Evolutionary conservation across 495 filamentous ascomycete genomes (phyloP), one percentile per base, ranked within the genome.

Genomic region (Penicillium pancosmium): DNA sequence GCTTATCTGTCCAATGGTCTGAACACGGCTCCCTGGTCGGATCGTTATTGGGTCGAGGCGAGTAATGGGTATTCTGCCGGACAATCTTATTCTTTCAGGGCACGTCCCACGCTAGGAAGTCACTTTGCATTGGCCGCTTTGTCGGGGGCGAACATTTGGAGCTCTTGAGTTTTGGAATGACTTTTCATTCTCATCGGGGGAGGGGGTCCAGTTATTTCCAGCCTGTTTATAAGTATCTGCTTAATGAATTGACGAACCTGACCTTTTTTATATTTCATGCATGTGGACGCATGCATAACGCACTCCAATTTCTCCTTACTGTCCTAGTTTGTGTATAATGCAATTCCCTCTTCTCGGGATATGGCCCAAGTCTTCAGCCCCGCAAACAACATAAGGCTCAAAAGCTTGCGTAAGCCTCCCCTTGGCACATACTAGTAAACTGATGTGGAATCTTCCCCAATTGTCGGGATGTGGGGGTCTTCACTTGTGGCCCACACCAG

Each of bases 1-100:
- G 62, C 66, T 2, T 79, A 72, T 54, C 59, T 81, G 12, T 64
- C 71, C 6, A 78, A 78, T 47, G 73, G 70, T 0, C 58, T 68
- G 43, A 79, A 80, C 52, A 59, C 51, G 2, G 73, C 68, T 6
- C 78, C 78, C 0, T 81, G 80, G 52, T 70, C 64, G 6, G 74
- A 76, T 54, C 54, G 68, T 4, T 76, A 71, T 46, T 72, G 65
- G 62, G 73, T 72, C 13, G 48, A 56, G 27, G 51, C 51, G 7
- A 59, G 52, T 16, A 50, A 25, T 35, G 38, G 43, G 9, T 58
- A 56, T 41, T 47, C 57, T 4, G 56, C 57, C 2, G 61, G 65
- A 1, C 40, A 67, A 19, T 51, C 59, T 1, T 61, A 62, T 38
- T 59, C 61, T 0, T 67, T 67, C 52, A 58, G 65, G 16, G 65